Evolutionary conservation across 352 stramenopile genomes (phyloP), one percentile per base, ranked within the genome.

Genomic region (Bremia lactucae): DNA sequence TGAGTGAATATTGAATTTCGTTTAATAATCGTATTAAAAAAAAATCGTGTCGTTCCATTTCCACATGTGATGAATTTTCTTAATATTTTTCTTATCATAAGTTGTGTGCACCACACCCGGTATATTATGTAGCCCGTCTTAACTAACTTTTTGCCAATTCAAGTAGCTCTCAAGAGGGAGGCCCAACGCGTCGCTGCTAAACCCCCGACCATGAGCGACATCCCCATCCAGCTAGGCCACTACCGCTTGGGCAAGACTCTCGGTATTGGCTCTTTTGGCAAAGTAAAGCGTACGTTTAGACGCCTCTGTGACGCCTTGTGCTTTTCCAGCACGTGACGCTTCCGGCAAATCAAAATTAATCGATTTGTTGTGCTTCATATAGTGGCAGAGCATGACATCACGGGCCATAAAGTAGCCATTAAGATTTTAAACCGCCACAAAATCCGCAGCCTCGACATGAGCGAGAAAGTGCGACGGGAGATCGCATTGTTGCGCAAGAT

Each of bases 371-470:
- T 22, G 8, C 15, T 15, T 18, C 13, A 22, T 18, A 22, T 10
- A 97, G 84, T 99, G 47, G 96, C 94, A 4, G 95, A 96, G 35
- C 96, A 99, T 78, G 84, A 97, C 42, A 88, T 98, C 52, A 99
- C 96, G 42, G 91, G 94, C 20, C 89, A 98, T 55, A 98, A 98
- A 59, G 96, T 99, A 19, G 96, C 96, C 24, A 97, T 99, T 39
- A 99, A 99, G 75, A 99, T 99, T 55, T 68, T 99, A 13, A 99
- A 98, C 71, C 96, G 97, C 55, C 91, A 88, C 50, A 98, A 98
- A 58, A 99, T 99, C 69, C 95, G 96, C 45, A 87, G 96, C 46
- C 79, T 98, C 21, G 94, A 97, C 56, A 99, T 99, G 96, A 90
- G 94, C 62, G 96, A 99, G 61, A 99, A 99, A 67, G 96, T 99